phyloP scores from a whole-genome alignment of 176 grass and related monocot genomes.

The Cenchrus purpureus region DNA sequence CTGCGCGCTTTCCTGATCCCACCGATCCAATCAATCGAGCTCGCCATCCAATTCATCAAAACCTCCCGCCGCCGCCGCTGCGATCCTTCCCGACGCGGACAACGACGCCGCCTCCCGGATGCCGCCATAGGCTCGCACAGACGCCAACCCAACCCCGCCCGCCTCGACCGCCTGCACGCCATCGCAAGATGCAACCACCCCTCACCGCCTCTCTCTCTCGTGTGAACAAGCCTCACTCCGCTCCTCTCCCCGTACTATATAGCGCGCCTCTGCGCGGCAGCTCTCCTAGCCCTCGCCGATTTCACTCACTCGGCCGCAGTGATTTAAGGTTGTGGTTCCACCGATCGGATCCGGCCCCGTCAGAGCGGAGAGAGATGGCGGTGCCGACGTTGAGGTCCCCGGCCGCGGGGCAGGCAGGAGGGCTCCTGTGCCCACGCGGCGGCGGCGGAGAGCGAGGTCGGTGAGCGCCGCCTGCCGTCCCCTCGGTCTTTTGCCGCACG shows the following conservation, averaged over 20 bases:
- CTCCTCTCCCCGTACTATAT: slow-evolving; percentile 39
- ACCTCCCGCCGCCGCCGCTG: too few relatives aligned
- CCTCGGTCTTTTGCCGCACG: slow-evolving; percentile 5
- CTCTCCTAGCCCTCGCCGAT: slow-evolving; percentile 10
- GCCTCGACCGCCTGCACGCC: slow-evolving; percentile 28
- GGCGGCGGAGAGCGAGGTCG: slow-evolving; percentile 8
- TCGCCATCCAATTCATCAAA: too few relatives aligned
- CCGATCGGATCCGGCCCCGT: slow-evolving; percentile 32
- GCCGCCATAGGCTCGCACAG: too few relatives aligned
- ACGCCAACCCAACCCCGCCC: too few relatives aligned
- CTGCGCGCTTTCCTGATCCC: too few relatives aligned
- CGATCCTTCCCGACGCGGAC: too few relatives aligned
- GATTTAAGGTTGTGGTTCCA: slow-evolving; percentile 1
- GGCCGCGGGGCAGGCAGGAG: too few relatives aligned
- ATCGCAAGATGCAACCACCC: slow-evolving; percentile 19
- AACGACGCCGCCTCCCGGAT: too few relatives aligned
- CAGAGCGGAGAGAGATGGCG: slow-evolving; percentile 21
- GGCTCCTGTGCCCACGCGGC: slow-evolving; percentile 10
- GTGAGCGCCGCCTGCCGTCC: slow-evolving; percentile 10
- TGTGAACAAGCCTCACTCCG: not conserved
- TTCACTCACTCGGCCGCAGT: slow-evolving; percentile 24
- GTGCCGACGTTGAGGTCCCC: slow-evolving; percentile 46
- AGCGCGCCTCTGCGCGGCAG: not conserved
- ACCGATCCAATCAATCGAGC: too few relatives aligned
- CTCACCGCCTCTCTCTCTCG: not conserved